Conservation (phyloP, 108 stramenopile species). For the Craspedostauros australis region DNA sequence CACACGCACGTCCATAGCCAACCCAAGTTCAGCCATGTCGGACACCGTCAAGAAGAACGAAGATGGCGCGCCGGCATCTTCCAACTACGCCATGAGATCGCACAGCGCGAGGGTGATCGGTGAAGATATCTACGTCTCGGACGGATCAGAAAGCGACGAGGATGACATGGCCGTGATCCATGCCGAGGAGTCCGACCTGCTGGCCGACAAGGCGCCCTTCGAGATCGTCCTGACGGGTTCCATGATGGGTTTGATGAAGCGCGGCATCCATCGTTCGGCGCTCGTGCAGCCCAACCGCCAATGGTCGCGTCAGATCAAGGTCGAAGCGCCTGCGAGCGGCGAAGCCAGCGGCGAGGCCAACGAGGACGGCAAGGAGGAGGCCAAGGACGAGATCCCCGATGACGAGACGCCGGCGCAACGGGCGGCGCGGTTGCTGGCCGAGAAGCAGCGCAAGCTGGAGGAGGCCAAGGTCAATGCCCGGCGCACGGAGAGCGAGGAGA, state of each 20-base stretch:
- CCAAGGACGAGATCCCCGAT: constrained; percentile 11
- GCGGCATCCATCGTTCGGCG: constrained; percentile 43
- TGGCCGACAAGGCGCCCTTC: constrained; percentile 7
- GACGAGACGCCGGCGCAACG: constrained; percentile 53
- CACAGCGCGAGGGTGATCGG: constrained; percentile 70
- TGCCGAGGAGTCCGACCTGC: constrained; percentile 6
- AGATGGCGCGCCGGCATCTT: constrained; percentile 8
- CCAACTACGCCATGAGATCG: constrained; percentile 60
- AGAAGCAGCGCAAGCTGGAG: constrained; percentile 78
- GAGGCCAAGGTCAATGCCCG: constrained; percentile 64
- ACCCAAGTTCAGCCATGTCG: too few species aligned
- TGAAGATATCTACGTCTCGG: constrained; percentile 74
- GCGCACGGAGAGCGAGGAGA: constrained; percentile 73
- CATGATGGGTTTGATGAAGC: constrained; percentile 79
- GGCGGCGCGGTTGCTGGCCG: constrained; percentile 46
- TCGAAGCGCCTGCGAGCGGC: not conserved
- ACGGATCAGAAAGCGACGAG: constrained; percentile 43
- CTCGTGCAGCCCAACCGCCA: constrained; percentile 66
- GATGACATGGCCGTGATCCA: constrained; percentile 7
- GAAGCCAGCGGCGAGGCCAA: not conserved
- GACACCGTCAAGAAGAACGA: not conserved
- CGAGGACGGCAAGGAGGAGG: constrained; percentile 9
- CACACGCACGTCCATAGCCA: too few species aligned
- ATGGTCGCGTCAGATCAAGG: constrained; percentile 51
- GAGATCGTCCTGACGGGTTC: constrained; percentile 68